Evolutionary conservation across 2,329 filamentous ascomycete species (phyloP).

Genomic region (Elsinoe arachidis): DNA sequence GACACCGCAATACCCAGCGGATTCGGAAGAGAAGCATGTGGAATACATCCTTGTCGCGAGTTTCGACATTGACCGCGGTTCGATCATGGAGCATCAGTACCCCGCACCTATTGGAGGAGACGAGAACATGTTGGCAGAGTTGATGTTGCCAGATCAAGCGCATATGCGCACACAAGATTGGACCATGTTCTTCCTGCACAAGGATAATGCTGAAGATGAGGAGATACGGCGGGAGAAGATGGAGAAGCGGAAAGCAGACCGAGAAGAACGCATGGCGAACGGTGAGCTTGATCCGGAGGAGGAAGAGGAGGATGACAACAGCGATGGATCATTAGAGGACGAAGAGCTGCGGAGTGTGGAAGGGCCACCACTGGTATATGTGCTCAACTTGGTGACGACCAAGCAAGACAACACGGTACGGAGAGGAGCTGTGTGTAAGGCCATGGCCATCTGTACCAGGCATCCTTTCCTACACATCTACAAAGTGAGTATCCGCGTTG

Average conservation of each 20-base stretch:
- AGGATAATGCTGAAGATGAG: conserved; percentile 80
- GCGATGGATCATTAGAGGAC: conserved; percentile 34
- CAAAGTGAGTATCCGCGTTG: conserved; percentile 53
- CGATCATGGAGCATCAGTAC: conserved; percentile 97
- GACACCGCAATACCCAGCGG: conserved; percentile 41
- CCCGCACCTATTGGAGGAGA: conserved; percentile 91
- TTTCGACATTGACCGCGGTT: conserved; percentile 92
- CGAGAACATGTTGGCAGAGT: conserved; percentile 94
- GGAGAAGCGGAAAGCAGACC: conserved; percentile 28
- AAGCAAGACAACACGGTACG: conserved; percentile 92
- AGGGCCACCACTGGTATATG: conserved; percentile 89
- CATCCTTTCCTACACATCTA: conserved; percentile 98
- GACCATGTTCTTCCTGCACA: conserved; percentile 98
- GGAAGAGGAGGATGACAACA: conserved; percentile 42
- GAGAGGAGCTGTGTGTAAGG: conserved; percentile 88
- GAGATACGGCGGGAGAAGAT: conserved; percentile 50
- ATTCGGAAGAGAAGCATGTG: conserved; percentile 71
- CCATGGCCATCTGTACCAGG: conserved; percentile 96
- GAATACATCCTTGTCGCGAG: conserved; percentile 97
- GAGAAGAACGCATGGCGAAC: conserved; percentile 29
- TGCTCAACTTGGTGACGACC: conserved; percentile 94
- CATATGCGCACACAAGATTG: conserved; percentile 93
- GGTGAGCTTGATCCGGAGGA: conserved; percentile 39
- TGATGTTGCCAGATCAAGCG: conserved; percentile 96
- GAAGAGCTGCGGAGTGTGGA: conserved; percentile 53